Conservation (phyloP, 2,329 filamentous ascomycete species). For the Allantophomopsis cytisporea region DNA sequence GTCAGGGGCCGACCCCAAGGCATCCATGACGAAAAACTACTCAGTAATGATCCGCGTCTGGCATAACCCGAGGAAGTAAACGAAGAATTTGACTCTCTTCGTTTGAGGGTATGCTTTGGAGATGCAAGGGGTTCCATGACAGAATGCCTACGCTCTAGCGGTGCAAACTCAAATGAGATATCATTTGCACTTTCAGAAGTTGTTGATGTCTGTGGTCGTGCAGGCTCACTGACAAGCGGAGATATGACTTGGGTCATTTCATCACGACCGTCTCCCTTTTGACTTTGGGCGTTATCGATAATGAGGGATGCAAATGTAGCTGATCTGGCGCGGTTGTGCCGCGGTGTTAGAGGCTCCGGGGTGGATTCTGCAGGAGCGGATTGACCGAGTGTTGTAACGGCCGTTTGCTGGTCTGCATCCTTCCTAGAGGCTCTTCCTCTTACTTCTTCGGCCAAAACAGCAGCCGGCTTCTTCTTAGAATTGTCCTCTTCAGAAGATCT, state of each 20-base stretch:
- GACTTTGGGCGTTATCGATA: constrained; percentile 21
- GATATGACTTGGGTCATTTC: constrained; percentile 15
- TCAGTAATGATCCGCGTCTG: constrained; percentile 10
- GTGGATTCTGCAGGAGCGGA: constrained; percentile 1
- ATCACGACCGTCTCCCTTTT: constrained; percentile 18
- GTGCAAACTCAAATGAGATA: constrained; percentile 5
- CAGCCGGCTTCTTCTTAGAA: constrained; percentile 39
- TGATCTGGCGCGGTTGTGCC: constrained; percentile 21
- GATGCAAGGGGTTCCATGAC: constrained; percentile 4
- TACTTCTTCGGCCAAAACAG: constrained; percentile 39
- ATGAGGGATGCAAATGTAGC: constrained; percentile 31
- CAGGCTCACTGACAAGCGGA: constrained; percentile 38
- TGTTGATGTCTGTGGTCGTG: constrained; percentile 40
- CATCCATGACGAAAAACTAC: constrained; percentile 17
- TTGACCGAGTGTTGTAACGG: constrained; percentile 1
- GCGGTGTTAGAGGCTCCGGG: constrained; percentile 9
- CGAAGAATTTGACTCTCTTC: constrained; percentile 14
- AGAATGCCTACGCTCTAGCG: constrained; percentile 6
- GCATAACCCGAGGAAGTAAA: constrained; percentile 6
- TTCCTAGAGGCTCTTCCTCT: constrained; percentile 32
- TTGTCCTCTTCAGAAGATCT: constrained; percentile 50
- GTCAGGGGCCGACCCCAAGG: constrained; percentile 10
- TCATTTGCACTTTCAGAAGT: constrained; percentile 13
- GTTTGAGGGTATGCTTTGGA: constrained; percentile 9
- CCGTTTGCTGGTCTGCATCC: constrained; percentile 7